phyloP scores from a whole-genome alignment of 306 rosid species.

The Sindora glabra region DNA sequence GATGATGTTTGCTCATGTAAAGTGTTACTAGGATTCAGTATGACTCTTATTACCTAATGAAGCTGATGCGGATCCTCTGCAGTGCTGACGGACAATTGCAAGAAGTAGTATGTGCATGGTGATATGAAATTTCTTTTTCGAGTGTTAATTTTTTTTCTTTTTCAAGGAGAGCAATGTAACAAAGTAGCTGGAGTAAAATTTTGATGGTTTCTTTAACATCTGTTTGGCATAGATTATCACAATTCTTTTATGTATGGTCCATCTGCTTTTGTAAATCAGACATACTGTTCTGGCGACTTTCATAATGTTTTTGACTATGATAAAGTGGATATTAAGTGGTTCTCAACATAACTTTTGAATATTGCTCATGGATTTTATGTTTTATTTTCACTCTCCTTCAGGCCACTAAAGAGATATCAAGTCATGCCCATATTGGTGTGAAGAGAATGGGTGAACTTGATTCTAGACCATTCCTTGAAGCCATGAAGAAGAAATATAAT shows the following conservation, averaged over 20 bases:
- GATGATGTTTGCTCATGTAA: not conserved
- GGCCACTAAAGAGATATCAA: slow-evolving; percentile 59
- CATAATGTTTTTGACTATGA: not conserved
- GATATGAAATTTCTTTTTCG: not conserved
- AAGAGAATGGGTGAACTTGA: slow-evolving; percentile 98
- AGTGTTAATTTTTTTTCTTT: not conserved
- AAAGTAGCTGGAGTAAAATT: not conserved
- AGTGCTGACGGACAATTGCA: not conserved
- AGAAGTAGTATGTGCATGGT: not conserved
- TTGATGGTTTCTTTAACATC: not conserved
- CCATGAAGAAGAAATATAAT: slow-evolving; percentile 63
- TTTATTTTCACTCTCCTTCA: slow-evolving; percentile 9
- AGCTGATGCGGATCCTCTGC: not conserved
- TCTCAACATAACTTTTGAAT: not conserved
- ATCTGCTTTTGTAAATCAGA: slow-evolving; percentile 2
- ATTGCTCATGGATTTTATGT: not conserved
- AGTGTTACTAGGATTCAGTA: not conserved
- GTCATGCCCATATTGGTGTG: slow-evolving; percentile 42
- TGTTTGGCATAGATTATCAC: not conserved
- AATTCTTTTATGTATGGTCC: not conserved
- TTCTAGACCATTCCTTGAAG: slow-evolving; percentile 62
- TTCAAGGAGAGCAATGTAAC: not conserved
- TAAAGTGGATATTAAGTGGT: not conserved
- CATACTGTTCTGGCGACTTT: not conserved
- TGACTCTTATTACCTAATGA: not conserved